These are phyloP conservation scores for Oryza coarctata DNA, from an alignment of 176 grass and related monocot genomes.

Conservation along the genomic window DNA sequence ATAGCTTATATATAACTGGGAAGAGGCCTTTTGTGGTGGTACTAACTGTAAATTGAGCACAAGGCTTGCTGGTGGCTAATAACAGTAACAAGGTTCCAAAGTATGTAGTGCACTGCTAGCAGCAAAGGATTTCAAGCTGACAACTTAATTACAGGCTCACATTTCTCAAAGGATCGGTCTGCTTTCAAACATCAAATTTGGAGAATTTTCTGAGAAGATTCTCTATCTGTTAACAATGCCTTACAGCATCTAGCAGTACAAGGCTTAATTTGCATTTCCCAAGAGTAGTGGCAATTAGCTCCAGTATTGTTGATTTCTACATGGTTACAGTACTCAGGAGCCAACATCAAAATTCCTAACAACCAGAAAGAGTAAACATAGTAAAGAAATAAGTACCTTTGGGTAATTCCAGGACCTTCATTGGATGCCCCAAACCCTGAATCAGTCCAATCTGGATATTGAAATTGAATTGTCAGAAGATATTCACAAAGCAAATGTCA, in stretches of 20 bases:
- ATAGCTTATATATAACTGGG: not conserved
- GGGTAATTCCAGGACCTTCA: slow-evolving; percentile 63
- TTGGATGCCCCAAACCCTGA: slow-evolving; percentile 60
- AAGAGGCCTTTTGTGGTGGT: slow-evolving; percentile 20
- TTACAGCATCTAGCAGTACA: slow-evolving; percentile 24
- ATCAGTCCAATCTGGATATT: slow-evolving; percentile 77
- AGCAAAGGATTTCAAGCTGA: not conserved
- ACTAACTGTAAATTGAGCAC: not conserved
- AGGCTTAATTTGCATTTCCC: slow-evolving; percentile 19
- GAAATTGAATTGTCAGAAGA: slow-evolving; percentile 27
- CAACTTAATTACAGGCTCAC: slow-evolving; percentile 12
- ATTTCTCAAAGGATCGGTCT: not conserved
- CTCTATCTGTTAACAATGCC: slow-evolving; percentile 52
- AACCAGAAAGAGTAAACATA: not conserved
- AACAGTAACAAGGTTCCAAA: slow-evolving; percentile 21
- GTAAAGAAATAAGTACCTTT: slow-evolving; percentile 54
- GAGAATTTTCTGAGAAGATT: slow-evolving; percentile 66
- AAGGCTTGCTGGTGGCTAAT: slow-evolving; percentile 39
- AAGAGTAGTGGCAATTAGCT: not conserved
- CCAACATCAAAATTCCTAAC: slow-evolving; percentile 1
- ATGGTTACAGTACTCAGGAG: not conserved
- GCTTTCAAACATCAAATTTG: slow-evolving; percentile 46
- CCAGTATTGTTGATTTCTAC: not conserved
- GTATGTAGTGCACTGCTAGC: slow-evolving; percentile 1
- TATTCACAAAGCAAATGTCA: slow-evolving; percentile 12